Base-by-base conservation (phyloP, 2,329 filamentous ascomycete genomes). In the Exophiala spinifera region DNA sequence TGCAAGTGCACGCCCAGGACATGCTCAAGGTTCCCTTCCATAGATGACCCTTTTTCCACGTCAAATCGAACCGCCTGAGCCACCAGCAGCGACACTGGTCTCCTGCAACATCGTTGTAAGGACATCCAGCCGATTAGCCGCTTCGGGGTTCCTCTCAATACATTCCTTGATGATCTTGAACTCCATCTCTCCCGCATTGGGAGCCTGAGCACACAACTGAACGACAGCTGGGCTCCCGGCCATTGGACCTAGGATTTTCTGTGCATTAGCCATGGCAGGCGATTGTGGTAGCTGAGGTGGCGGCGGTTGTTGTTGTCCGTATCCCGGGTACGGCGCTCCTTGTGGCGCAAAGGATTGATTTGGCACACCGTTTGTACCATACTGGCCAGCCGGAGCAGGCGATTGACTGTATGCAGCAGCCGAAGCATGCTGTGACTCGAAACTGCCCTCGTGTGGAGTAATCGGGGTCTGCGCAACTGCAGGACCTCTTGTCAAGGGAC, bases 101-200 rank as follows among this genome's bases (percentile, higher is more conserved):
- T 51, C 31, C 52, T 69, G 64, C 36, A 78, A 60, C 56, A 74
- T 73, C 19, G 67, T 64, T 65, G 72, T 75, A 53, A 78, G 61
- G 23, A 72, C 59, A 5, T 67, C 63, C 50, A 76, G 72, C 64
- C 91, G 83, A 1, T 84, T 79, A 19, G 83, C 77, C 0, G 88
- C 82, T 19, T 78, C 79, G 0, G 84, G 82, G 51, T 90, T 84
- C 10, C 79, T 76, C 46, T 84, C 79, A 20, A 90, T 77, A 13
- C 92, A 85, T 36, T 80, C 78, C 48, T 81, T 79, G 58, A 96
- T 81, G 23, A 94, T 82, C 51, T 81, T 77, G 80, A 94, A 86
- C 66, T 95, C 88, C 14, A 80, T 74, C n/a, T 81, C 76, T 43
- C 84, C 79, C 76, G 88, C 89, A 46, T 81, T 79, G 17, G 79